phyloP scores from a whole-genome alignment of 306 rosid genomes.

The Trifolium fragiferum region DNA sequence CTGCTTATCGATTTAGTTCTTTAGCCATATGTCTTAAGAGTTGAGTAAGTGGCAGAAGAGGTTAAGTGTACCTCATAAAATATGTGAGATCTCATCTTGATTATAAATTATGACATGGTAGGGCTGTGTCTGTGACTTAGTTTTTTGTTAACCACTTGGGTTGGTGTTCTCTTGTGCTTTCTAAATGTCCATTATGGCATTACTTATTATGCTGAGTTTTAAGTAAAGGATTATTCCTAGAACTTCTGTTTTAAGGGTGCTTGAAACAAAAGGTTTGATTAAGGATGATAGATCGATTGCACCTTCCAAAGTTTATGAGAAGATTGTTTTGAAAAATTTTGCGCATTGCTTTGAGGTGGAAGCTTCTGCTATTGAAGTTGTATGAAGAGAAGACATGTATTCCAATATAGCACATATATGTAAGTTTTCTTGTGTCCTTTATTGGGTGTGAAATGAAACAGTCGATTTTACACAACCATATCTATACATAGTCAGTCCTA shows the following conservation, averaged over 20 bases:
- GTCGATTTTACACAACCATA: too few species aligned
- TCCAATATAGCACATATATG: neutral
- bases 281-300: too few species aligned
- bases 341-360: neutral
- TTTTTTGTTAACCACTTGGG: neutral
- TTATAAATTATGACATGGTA: neutral
- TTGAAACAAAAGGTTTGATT: too few species aligned
- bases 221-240: too few species aligned
- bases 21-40: neutral
- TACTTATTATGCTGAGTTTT: too few species aligned
- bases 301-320: too few species aligned
- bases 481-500: too few species aligned
- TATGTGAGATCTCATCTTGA: neutral
- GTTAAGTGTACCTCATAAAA: neutral
- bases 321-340: too few species aligned
- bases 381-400: neutral
- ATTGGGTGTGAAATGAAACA: neutral
- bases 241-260: too few species aligned
- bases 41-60: neutral
- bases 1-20: neutral
- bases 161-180: too few species aligned
- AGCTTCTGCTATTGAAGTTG: neutral
- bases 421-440: neutral
- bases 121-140: neutral
- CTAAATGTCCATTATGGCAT: too few species aligned